phyloP scores from a whole-genome alignment of 768 basidiomycete genomes.

The Boletus reticuloceps region DNA sequence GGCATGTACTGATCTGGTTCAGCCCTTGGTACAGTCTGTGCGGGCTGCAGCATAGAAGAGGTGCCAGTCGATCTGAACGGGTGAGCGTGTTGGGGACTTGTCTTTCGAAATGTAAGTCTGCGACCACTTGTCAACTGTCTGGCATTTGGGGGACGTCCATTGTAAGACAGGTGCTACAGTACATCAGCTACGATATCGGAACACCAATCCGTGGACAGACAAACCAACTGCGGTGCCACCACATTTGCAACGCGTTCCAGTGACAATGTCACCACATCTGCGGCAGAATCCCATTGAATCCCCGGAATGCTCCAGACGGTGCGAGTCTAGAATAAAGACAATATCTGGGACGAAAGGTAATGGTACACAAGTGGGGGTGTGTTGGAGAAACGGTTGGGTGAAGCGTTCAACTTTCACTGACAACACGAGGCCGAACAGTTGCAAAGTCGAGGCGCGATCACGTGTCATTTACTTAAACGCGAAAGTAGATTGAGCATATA shows the following conservation, averaged over 20 bases:
- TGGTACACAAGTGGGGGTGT: not conserved
- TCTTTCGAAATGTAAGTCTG: slow-evolving; percentile 69
- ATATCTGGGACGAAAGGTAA: not conserved
- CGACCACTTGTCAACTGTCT: slow-evolving; percentile 69
- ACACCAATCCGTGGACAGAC: slow-evolving; percentile 29
- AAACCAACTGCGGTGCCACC: slow-evolving; percentile 77
- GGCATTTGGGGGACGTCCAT: slow-evolving; percentile 48
- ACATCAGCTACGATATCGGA: slow-evolving; percentile 12
- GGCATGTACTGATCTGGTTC: slow-evolving; percentile 2
- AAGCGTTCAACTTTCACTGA: slow-evolving; percentile 3
- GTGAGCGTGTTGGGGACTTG: slow-evolving; percentile 42
- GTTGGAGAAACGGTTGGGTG: slow-evolving; percentile 2
- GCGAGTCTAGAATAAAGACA: too few relatives aligned
- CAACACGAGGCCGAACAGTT: slow-evolving; percentile 9
- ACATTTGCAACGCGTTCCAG: slow-evolving; percentile 70
- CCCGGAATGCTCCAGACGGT: not conserved
- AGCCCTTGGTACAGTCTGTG: slow-evolving; percentile 2
- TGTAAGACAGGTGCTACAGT: slow-evolving; percentile 62
- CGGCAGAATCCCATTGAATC: slow-evolving; percentile 77
- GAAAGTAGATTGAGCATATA: not conserved
- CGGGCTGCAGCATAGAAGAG: slow-evolving; percentile 10
- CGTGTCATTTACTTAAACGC: slow-evolving; percentile 3
- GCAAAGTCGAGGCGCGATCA: slow-evolving; percentile 10
- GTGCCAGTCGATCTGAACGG: slow-evolving; percentile 21
- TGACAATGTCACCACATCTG: slow-evolving; percentile 81